phyloP scores from a whole-genome alignment of 306 rosid genomes.

The Vachellia pachyceras region DNA sequence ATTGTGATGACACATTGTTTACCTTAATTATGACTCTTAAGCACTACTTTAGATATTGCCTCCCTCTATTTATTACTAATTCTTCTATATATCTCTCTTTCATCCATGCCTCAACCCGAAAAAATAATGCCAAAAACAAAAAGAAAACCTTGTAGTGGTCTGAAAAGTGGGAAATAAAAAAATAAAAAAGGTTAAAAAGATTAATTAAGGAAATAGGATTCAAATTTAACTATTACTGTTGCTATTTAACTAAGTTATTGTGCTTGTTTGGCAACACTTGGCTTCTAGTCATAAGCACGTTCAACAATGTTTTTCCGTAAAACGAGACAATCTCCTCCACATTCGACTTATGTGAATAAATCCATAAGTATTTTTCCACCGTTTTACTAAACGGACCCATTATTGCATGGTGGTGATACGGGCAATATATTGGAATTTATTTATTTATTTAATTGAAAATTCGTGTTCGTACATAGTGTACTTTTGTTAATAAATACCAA shows the following conservation, averaged over 20 bases:
- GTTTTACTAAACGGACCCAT: no score
- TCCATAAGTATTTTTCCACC: no score
- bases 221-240: neutral
- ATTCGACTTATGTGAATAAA: no score
- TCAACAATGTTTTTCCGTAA: no score
- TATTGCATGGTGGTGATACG: neutral
- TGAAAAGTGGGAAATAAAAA: neutral
- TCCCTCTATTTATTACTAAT: neutral
- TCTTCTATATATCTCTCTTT: neutral
- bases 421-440: neutral
- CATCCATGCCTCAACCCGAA: neutral
- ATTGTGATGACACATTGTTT: conserved; percentile 40
- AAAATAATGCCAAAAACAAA: neutral
- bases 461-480: conserved; percentile 35
- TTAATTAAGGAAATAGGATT: neutral
- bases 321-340: no score
- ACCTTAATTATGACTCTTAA: conserved; percentile 8
- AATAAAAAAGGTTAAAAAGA: neutral
- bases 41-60: neutral
- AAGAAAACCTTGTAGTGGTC: neutral
- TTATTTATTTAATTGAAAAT: conserved; percentile 1
- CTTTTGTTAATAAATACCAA: conserved; percentile 2
- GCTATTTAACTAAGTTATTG: neutral
- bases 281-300: no score
- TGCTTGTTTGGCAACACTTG: no score